Evolutionary conservation across 176 grass and related monocot genomes (phyloP), one percentile per base, ranked within the genome.

Genomic region (Pontederia crassipes): DNA sequence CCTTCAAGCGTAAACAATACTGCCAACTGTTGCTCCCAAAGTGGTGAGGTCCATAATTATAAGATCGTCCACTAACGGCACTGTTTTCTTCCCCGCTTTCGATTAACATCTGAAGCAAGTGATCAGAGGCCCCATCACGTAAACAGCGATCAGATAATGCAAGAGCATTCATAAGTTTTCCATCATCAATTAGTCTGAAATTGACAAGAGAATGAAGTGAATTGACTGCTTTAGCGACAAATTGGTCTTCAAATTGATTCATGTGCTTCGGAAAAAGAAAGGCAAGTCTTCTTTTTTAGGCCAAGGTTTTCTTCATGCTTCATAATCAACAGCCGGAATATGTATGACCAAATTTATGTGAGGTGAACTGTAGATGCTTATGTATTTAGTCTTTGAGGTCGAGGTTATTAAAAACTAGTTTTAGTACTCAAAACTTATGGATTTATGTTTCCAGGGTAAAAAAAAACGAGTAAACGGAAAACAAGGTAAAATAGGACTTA

Each of bases 131-230:
- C 65, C 92, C 92, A 62, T 88, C 78, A 65, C 83, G 83, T 57
- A 97, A 84, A 82, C 86, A 97, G 24, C 84, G 87, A 69, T 91
- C 92, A 26, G 87, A 97, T 62, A 97, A 65, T 58, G 86, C 92
- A 81, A 97, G 84, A 77, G 92, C 92, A 80, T 97, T 87, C 75
- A 78, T 79, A 74, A 97, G 67, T 83, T 97, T 97, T 57, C 87
- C 84, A 82, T 97, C 92, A 87, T 75, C 72, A 72, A 97, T 88
- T 82, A 97, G 66, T 77, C 91, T 95, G 77, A n/a, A 74, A 35
- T 86, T 32, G 18, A 79, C 48, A 74, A 55, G 66, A 68, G 64
- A 64, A 9, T 40, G 69, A 55, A 66, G 67, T 49, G 32, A 72
- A 72, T 60, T 24, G 66, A 73, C 61, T 63, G 46, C 16, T 27